Conservation (phyloP, 306 rosid genomes). For the Prinsepia uniflora region DNA sequence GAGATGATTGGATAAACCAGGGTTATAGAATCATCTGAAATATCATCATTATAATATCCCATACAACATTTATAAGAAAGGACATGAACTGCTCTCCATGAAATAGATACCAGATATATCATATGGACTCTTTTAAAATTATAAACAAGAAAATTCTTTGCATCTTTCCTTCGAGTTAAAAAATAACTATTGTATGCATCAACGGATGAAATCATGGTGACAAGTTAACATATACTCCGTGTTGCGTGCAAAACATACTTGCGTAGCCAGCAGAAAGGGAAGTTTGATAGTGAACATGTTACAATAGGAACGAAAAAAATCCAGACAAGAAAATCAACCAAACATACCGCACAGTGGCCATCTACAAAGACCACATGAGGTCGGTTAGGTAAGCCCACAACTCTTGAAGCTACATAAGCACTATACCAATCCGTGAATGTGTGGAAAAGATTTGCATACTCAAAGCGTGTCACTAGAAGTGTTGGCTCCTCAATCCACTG, state of each 20-base stretch:
- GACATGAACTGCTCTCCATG: background rate
- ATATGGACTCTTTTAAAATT: background rate
- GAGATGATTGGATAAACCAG: background rate
- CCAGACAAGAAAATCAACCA: conserved; percentile 17
- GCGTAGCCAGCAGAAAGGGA: background rate
- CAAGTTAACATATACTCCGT: background rate
- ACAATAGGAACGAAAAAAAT: background rate
- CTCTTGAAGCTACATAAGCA: conserved; percentile 87
- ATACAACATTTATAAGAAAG: background rate
- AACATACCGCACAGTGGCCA: conserved; percentile 82
- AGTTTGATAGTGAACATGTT: background rate
- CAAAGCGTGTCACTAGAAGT: conserved; percentile 85
- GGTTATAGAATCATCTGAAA: background rate
- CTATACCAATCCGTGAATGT: conserved; percentile 95
- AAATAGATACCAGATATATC: background rate
- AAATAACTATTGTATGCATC: background rate
- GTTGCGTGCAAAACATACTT: background rate
- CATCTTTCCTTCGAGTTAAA: background rate
- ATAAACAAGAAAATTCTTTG: background rate
- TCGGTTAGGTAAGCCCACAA: conserved; percentile 70
- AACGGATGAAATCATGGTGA: background rate
- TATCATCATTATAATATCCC: background rate
- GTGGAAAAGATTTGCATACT: conserved; percentile 96
- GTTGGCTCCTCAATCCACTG: conserved; percentile 99
- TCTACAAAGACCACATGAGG: conserved; percentile 86